A percentile compares a stretch with the other conserved stretches of the same genome.
Evolutionary conservation across 768 basidiomycete genomes (phyloP).

Genomic region (Cyathus striatus): DNA sequence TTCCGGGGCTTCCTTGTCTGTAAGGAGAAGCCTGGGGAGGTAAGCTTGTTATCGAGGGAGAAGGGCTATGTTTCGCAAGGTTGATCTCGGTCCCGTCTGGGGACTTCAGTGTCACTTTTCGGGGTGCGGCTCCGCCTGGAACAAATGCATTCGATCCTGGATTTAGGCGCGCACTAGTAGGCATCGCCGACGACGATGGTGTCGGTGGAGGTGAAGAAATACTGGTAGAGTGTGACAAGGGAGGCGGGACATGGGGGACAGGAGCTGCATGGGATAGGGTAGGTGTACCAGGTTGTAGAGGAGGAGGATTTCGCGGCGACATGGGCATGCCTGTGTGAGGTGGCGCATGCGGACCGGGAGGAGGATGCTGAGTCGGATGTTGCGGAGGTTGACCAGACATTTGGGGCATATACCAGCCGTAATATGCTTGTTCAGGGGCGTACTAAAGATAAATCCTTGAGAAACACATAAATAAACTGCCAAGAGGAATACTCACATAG

Average conservation of each 20-base stretch:
- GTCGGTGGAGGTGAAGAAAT: constrained; percentile 68
- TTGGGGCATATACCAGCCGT: constrained; percentile 31
- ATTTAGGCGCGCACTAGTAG: constrained; percentile 45
- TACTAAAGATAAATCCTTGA: too few relatives aligned
- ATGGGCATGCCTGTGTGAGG: constrained; percentile 52
- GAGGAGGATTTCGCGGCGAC: constrained; percentile 61
- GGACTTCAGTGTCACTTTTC: constrained; percentile 55
- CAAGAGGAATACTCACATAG: constrained; percentile 43
- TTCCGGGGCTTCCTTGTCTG: constrained; percentile 33
- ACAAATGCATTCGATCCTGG: constrained; percentile 64
- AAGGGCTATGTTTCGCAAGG: constrained; percentile 42
- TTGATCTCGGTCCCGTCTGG: constrained; percentile 60
- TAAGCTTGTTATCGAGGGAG: constrained; percentile 31
- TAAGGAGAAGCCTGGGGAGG: constrained; percentile 23
- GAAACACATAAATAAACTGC: too few relatives aligned
- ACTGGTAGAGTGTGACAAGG: constrained; percentile 37
- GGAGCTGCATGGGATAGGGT: constrained; percentile 57
- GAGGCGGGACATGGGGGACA: constrained; percentile 44
- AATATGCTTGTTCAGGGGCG: too few relatives aligned
- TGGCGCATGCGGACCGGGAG: constrained; percentile 42
- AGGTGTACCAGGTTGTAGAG: constrained; percentile 66
- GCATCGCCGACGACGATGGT: constrained; percentile 45
- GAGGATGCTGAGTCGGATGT: constrained; percentile 49
- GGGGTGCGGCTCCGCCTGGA: constrained; percentile 38
- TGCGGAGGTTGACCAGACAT: constrained; percentile 36